Conservation (phyloP, 257 asterid species). For the Coffea eugenioides region DNA sequence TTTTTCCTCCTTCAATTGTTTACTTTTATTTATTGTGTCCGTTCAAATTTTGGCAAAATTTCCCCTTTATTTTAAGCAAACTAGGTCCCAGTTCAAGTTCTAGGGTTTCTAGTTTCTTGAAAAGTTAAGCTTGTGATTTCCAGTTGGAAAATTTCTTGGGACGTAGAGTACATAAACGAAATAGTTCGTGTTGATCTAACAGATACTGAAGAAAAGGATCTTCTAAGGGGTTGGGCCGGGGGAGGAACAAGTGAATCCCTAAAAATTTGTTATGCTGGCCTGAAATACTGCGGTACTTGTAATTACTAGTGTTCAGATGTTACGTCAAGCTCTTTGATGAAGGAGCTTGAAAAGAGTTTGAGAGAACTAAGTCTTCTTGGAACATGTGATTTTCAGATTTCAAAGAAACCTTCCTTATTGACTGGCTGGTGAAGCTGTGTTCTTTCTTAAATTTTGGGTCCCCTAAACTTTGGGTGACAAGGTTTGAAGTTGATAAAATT, state of each 20-base stretch:
- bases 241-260: background rate
- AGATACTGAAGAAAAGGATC: background rate
- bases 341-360: background rate
- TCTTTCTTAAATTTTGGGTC: background rate
- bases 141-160: background rate
- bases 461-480: conserved; percentile 1
- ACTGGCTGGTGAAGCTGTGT: conserved; percentile 12
- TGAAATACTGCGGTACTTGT: background rate
- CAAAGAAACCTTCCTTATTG: background rate
- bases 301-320: background rate
- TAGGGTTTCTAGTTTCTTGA: conserved; percentile 2
- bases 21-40: background rate
- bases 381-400: conserved; percentile 11
- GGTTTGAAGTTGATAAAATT: background rate
- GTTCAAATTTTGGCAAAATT: no score
- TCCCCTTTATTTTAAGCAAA: background rate
- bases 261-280: background rate
- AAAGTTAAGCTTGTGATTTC: background rate
- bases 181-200: no score
- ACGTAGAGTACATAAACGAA: no score
- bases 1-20: background rate
- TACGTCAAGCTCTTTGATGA: background rate
- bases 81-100: background rate
- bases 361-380: background rate
- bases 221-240: background rate